Evolutionary conservation across 441 rosid genomes (phyloP).

Genomic region (Aquilaria agallochum): DNA sequence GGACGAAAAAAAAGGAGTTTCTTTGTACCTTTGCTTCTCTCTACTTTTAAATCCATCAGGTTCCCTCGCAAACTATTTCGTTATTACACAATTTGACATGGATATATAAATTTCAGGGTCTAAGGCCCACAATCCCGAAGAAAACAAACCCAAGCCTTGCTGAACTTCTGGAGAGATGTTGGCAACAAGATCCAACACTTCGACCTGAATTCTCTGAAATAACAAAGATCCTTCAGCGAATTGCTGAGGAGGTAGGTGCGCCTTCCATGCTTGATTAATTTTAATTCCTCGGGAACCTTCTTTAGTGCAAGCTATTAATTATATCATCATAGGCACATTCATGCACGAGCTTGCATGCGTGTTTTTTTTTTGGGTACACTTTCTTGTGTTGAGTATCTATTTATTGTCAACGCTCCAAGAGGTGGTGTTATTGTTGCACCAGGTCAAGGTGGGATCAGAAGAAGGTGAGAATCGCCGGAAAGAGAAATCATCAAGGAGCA

Average conservation of each 20-base stretch:
- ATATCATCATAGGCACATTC: no score
- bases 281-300: no score
- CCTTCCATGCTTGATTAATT: neutral
- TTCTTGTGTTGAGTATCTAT: no score
- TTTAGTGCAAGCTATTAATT: no score
- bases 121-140: slow-evolving; percentile 58
- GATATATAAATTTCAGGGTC: slow-evolving; percentile 32
- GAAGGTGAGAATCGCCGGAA: slow-evolving; percentile 64
- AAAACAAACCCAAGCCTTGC: slow-evolving; percentile 46
- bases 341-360: no score
- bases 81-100: no score
- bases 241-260: slow-evolving; percentile 44
- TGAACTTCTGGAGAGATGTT: slow-evolving; percentile 53
- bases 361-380: no score
- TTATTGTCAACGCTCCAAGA: no score
- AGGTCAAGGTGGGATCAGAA: slow-evolving; percentile 48
- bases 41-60: no score
- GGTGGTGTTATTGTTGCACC: neutral
- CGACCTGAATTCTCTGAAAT: slow-evolving; percentile 70
- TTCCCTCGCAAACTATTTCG: no score
- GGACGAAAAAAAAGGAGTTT: no score
- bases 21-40: no score
- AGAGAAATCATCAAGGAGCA: slow-evolving; percentile 68
- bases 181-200: slow-evolving; percentile 61
- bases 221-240: slow-evolving; percentile 38